Percentiles rank a stretch among this genome's conserved stretches.
Conservation (phyloP, 805 yeast genomes). For the Millerozyma miso region DNA sequence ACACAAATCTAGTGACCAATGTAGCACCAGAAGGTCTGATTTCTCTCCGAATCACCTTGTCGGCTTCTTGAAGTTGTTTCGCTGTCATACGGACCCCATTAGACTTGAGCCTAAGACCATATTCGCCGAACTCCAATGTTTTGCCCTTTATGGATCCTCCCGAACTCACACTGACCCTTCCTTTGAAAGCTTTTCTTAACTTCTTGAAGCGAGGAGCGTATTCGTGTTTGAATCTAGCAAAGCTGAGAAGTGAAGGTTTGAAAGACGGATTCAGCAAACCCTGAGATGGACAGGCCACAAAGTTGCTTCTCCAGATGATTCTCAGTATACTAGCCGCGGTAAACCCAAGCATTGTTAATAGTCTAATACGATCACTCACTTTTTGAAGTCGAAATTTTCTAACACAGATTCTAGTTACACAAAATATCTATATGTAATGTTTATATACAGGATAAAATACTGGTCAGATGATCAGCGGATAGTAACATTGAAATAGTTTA, state of each 20-base stretch:
- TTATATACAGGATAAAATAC: constrained; percentile 3
- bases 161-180: constrained; percentile 88
- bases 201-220: constrained; percentile 72
- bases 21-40: constrained; percentile 75
- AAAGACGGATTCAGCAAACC: not conserved
- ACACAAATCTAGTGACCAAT: constrained; percentile 74
- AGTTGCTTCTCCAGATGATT: not conserved
- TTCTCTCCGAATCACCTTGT: constrained; percentile 75
- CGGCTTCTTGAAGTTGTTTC: constrained; percentile 86
- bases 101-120: constrained; percentile 82
- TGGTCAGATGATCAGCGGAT: constrained; percentile 32
- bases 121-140: constrained; percentile 72
- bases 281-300: not conserved
- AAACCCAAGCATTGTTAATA: not conserved
- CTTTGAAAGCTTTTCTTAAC: constrained; percentile 80
- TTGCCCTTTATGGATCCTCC: constrained; percentile 94
- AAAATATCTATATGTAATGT: not conserved
- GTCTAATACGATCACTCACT: not conserved
- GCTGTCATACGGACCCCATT: constrained; percentile 86
- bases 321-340: not conserved
- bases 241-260: not conserved
- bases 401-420: constrained; percentile 3
- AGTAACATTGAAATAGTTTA: constrained; percentile 49
- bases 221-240: constrained; percentile 54
- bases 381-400: not conserved